phyloP scores from a whole-genome alignment of 2,329 filamentous ascomycete species.

The Emericellopsis atlantica region DNA sequence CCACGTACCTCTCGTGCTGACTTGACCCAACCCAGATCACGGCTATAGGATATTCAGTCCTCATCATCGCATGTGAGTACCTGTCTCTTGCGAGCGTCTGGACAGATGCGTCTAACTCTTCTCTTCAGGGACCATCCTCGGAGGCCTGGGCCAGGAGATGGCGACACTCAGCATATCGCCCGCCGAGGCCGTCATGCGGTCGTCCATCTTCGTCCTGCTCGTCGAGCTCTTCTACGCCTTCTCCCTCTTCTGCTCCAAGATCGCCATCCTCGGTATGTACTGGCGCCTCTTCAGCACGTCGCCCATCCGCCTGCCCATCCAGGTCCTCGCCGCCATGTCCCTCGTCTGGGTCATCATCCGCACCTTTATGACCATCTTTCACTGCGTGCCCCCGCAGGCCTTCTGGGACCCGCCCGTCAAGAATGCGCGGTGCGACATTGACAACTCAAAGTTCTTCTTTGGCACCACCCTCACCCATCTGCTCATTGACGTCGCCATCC shows the following conservation, averaged over 20 bases:
- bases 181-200: conserved; percentile 5
- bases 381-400: conserved; percentile 14
- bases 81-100: background rate
- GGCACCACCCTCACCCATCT: conserved; percentile 11
- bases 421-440: conserved; percentile 10
- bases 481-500: conserved; percentile 12
- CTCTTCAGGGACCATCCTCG: background rate
- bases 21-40: background rate
- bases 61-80: background rate
- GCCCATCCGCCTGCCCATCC: conserved; percentile 10
- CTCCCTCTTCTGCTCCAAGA: conserved; percentile 12
- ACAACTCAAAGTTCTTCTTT: conserved; percentile 13
- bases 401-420: conserved; percentile 14
- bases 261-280: conserved; percentile 15
- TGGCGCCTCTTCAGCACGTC: conserved; percentile 16
- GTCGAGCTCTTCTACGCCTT: conserved; percentile 14
- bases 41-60: background rate
- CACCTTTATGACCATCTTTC: conserved; percentile 14
- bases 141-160: background rate
- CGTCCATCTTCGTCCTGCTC: conserved; percentile 9
- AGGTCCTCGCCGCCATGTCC: conserved; percentile 9
- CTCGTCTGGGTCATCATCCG: conserved; percentile 15
- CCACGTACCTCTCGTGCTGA: background rate
- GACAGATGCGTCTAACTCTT: background rate
- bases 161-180: background rate